Base-by-base conservation (phyloP, 305 asterid species). In the Andrographis paniculata region DNA sequence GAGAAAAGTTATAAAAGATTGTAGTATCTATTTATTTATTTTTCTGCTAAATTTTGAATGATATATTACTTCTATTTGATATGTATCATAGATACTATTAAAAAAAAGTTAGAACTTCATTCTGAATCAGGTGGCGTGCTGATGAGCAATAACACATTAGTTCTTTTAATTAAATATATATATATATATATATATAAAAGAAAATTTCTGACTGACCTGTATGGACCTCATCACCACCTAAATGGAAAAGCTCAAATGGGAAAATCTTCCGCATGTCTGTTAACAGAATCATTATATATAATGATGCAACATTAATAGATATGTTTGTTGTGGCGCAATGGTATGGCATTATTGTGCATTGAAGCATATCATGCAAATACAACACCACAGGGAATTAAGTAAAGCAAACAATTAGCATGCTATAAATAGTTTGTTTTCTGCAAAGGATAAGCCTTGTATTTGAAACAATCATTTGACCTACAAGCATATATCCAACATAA, bases 201-300 rank as follows among this genome's bases (percentile, higher is more conserved):
- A 24, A 24, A 24, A 8, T 24, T 8, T 3, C 8, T 33, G n/a
- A 55, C 40, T 20, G 16, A 41, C 97, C 84, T 73, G 94, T 78
- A 75, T 88, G 80, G 48, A 88, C 97, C 77, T 88, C 97, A 62
- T 88, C 95, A 49, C 97, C 97, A 14, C 97, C 97, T 45, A 88
- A 75, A 69, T 88, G 97, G 71, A 88, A 84, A 59, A 88, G 84
- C 66, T 80, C 72, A 60, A 88, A 88, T 3, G 97, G 95, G 49
- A 88, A 88, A 23, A 84, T 76, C 62, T 88, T 76, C 70, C 79
- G 75, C 75, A 88, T 71, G 68, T 77, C 97, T 88, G 85, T 77
- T 63, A 56, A 60, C 4, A 31, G 5, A 31, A 31, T 24, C 4
- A 31, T 1, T 6, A 31, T 0, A 37, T 13, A n/a, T n/a, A 14